Evolutionary conservation across 1,284 basidiomycete genomes (phyloP), one percentile per base, ranked within the genome.

Genomic region (Melanopsichium pennsylvanicum): DNA sequence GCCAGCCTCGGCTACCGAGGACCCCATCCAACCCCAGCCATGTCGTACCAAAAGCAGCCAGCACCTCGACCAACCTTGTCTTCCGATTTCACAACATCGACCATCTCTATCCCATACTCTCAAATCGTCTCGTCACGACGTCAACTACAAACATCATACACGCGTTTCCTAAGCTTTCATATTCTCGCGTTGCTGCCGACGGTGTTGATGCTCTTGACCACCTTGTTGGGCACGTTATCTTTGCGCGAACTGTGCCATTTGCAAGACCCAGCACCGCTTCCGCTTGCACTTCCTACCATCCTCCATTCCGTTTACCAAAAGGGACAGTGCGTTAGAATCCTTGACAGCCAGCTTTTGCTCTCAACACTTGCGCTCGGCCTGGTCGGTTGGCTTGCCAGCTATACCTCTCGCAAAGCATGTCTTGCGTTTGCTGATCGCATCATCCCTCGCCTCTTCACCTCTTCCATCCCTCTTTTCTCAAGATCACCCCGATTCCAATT

Each of bases 361-460:
- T 63, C 59, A 0, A 63, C 59, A 2, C 35, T 63, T 8, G 50
- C 51, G 0, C 55, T 69, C 32, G 66, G 66, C 1, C 29, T 69
- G 8, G 59, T 62, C 0, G 66, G 59, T 10, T 69, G 66, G 66
- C 50, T 69, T 8, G 66, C 66, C 5, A 58, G 54, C 0, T 69
- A 63, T 23, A 62, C 66, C 18, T 55, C 46, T 29, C 54, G 66
- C 5, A 69, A 55, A 44, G 64, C 58, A 3, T 68, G 64, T 32
- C 44, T 56, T 8, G 57, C 58, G 1, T 46, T 68, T 31, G 58
- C 64, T 7, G 64, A 68, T 31, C 58, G 54, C n/a, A 27, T 68
- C 1, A 58, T 68, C 47, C 64, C 64, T 33, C 48, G 58, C 4
- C 38, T 59, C 18, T 43, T 69, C 15, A 44, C 45, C 8, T 43